Evolutionary conservation across 2,329 filamentous ascomycete genomes (phyloP), one percentile per base, ranked within the genome.

Genomic region (Neurospora sp.): DNA sequence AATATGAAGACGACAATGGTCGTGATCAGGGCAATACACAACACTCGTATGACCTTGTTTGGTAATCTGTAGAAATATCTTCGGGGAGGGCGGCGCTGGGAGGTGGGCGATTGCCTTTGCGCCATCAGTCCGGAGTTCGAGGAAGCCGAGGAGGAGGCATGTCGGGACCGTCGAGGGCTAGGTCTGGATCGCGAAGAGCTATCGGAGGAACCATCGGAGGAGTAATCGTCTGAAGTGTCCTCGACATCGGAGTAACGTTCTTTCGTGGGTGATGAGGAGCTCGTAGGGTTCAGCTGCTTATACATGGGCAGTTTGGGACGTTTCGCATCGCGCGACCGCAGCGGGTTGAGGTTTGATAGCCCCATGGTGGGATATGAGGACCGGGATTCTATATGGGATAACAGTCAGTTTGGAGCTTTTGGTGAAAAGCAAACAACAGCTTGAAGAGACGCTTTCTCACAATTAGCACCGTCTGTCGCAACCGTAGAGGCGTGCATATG

Each of bases 1-100:
- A 92, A 81, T 70, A 97, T 90, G 81, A 97, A 92, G 62, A 97
- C 77, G 4, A 96, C 74, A 15, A 97, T 85, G 0, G 88, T 86
- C 2, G 86, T 84, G 66, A 92, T 86, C 68, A 97, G 82, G 3
- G 85, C 87, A 67, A 94, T 82, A 73, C 92, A 93, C 69, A 97
- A 87, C 78, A 91, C 96, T 75, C 93, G 86, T 69, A 92, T 88
- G 70, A 96, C 87, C 72, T 86, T 91, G 76, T 89, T 88, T 6
- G 91, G 92, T 57, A 94, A 80, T 39, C 89, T 85, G 75, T 91
- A 92, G 68, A 85, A 79, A 69, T 80, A 75, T 8, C 79, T 75
- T 65, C 80, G 76, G 17, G 74, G 76, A 12, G 80, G 76, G 12
- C 77, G 74, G 28, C 79, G 77, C 17, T 39, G 74, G 38, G 77